Evolutionary conservation across 495 filamentous ascomycete species (phyloP), one percentile per base, ranked within the genome.

Genomic region (Penicillium subrubescens): DNA sequence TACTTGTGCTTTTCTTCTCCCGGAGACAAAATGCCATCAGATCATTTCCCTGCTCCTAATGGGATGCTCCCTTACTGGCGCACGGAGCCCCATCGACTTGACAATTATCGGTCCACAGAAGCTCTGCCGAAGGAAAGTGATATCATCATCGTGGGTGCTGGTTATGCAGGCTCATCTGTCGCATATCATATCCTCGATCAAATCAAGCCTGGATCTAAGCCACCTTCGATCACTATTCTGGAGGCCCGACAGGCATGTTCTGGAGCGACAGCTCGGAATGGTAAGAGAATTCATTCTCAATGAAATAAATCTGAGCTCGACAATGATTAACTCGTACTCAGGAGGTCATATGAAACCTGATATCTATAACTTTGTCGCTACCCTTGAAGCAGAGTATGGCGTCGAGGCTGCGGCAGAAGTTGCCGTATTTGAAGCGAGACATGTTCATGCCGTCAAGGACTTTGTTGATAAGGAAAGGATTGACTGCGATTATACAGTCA

Each of bases 221-320:
- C 62, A 0, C 71, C 71, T 19, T 75, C 70, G 0, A 79, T 93
- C 8, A 82, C 93, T 2, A 89, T 95, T 79, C 75, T 96, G 5
- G 92, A 96, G 75, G 92, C 92, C 15, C 81, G 91, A 54, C 88
- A 94, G 79, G 90, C 88, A 17, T 94, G 91, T 71, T 93, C 84
- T 75, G 92, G 92, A 5, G 92, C 92, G 19, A 94, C 92, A 5
- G 92, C 91, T 4, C 77, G 91, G 5, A 80, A 80, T 64, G 77
- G 77, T 75, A 50, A 59, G 70, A 55, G 19, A 8, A 10, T 17
- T 6, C 35, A 17, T 23, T 44, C 3, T 33, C 10, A 19, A 21
- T 21, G 19, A 19, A 10, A 23, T 23, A n/a, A 3, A 1, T 12
- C 5, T 5, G 12, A 3, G 15, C 1, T 6, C 1, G 1, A 15